Evolutionary conservation across 495 filamentous ascomycete species (phyloP).

Genomic region (Penicillium macrosclerotiorum): DNA sequence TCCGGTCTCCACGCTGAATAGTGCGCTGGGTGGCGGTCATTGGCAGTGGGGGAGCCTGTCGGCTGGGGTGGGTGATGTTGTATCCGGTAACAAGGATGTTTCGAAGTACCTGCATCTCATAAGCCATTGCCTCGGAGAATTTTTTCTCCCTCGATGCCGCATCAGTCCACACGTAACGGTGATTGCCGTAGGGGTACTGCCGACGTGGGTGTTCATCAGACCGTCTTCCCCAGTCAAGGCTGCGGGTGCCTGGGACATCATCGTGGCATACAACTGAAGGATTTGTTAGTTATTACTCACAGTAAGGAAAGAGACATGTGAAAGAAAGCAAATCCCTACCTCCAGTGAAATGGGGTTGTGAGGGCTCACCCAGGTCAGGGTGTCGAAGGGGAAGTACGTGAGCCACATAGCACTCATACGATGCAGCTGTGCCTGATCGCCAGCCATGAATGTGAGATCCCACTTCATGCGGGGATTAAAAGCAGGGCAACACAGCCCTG

Average conservation of each 20-base stretch:
- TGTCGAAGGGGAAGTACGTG: conserved; percentile 22
- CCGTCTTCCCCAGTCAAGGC: neutral
- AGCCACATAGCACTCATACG: conserved; percentile 15
- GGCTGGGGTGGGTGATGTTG: neutral
- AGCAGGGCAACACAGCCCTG: conserved; percentile 59
- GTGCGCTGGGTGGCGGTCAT: neutral
- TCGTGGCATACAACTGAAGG: conserved; percentile 5
- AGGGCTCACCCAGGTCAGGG: conserved; percentile 8
- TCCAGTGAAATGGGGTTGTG: neutral
- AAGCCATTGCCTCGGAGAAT: conserved; percentile 3
- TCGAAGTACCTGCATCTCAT: conserved; percentile 5
- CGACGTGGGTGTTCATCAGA: neutral
- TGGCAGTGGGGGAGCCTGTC: no score
- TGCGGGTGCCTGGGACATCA: conserved; percentile 1
- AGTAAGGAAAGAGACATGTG: neutral
- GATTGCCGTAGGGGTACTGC: neutral
- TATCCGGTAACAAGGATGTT: conserved; percentile 9
- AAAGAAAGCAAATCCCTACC: neutral
- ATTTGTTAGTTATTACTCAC: neutral
- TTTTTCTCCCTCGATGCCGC: neutral
- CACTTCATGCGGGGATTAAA: conserved; percentile 60
- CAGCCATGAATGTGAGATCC: conserved; percentile 21
- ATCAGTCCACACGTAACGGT: conserved; percentile 5
- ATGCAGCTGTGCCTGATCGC: conserved; percentile 7
- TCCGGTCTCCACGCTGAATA: no score